These are phyloP conservation scores for Parsonsia alboflavescens DNA, from an alignment of 257 asterid genomes.

Conservation along the genomic window DNA sequence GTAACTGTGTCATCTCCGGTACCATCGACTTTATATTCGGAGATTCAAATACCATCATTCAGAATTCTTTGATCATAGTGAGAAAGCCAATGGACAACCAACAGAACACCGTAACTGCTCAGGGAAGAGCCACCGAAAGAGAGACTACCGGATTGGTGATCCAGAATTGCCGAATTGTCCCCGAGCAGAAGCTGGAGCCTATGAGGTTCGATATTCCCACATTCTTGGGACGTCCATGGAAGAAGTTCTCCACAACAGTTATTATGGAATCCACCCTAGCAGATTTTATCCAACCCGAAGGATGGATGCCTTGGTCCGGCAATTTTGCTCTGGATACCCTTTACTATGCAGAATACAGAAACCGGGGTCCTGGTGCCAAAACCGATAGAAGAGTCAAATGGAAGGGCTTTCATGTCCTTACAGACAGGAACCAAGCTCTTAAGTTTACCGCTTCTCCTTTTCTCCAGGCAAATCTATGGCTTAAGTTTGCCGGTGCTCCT, in stretches of 20 bases:
- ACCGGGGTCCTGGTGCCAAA: conserved; percentile 36
- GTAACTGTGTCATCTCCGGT: conserved; percentile 29
- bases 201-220: conserved; percentile 29
- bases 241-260: conserved; percentile 32
- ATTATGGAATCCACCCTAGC: conserved; percentile 37
- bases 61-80: conserved; percentile 4
- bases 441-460: conserved; percentile 32
- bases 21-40: conserved; percentile 48
- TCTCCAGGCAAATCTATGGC: conserved; percentile 33
- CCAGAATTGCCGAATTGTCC: conserved; percentile 12
- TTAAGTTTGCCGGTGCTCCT: conserved; percentile 23
- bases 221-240: conserved; percentile 41
- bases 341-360: conserved; percentile 29
- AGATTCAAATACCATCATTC: conserved; percentile 20
- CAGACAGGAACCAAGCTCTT: conserved; percentile 25
- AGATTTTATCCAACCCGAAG: conserved; percentile 36
- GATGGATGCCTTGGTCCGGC: conserved; percentile 46
- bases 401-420: conserved; percentile 28
- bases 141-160: conserved; percentile 9
- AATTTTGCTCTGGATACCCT: conserved; percentile 34
- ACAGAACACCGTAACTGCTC: conserved; percentile 5
- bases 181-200: background rate
- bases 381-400: conserved; percentile 34
- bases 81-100: conserved; percentile 6
- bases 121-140: background rate